Base-by-base conservation (phyloP, 345 rosid species). In the Arabidopsis arenosa region DNA sequence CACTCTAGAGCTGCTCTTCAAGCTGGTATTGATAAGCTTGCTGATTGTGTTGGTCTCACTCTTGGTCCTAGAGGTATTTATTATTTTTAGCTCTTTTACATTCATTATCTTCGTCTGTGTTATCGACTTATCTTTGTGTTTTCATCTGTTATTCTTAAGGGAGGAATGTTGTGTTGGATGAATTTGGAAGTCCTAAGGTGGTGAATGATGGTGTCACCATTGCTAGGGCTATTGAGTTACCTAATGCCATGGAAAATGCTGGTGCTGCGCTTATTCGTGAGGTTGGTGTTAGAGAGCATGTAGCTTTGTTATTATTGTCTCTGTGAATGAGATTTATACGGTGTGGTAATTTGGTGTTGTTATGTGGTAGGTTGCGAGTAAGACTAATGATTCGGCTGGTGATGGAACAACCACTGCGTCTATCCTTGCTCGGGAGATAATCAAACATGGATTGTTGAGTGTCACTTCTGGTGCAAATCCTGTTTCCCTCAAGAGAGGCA, bases 161-260 rank as follows among this genome's bases (percentile, higher is more conserved):
- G 80, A 90, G 98, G 67, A 95, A 93, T 75, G 99, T 95, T 59
- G 98, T 95, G 53, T 68, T 95, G 77, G 99, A 93, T 81, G 99
- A 95, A 69, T 95, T 74, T 85, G 99, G 99, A 32, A 95, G 88
- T 65, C 99, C 98, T 1, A 90, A 93, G 76, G 97, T 93, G 3
- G 99, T 95, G n/a, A 95, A 95, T 79, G 99, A 95, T 70, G 99
- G 99, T 14, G 97, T 95, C 17, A 95, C 98, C 3, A 95, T 95
- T 65, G 94, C 99, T 37, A 84, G 99, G 43, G 99, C 98, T 61
- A 95, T 95, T 80, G 97, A 93, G 80, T 76, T 95, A 5, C 88
- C 94, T 57, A 90, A 93, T 80, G 85, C 98, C 13, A 95, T 93
- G 97, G 99, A 95, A 77, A 95, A 95, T 83, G 98, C 99, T 8